phyloP scores from a whole-genome alignment of 129 eudicot species.

The Flaveria robusta region DNA sequence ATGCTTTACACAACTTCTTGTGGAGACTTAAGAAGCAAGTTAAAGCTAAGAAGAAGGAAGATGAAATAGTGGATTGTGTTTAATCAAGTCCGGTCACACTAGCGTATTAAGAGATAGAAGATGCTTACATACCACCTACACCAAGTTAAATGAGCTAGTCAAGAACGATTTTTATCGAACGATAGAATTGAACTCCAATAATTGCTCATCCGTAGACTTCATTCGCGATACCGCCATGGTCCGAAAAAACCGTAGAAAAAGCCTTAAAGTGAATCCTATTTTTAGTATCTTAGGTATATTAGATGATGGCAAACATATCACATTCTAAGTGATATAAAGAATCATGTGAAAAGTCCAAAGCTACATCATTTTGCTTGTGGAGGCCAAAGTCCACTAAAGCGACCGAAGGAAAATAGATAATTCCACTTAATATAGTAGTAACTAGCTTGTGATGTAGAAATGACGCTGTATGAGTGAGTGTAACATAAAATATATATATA shows the following conservation, averaged over 20 bases:
- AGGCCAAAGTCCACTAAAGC: background rate
- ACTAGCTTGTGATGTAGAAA: background rate
- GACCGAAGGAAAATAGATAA: background rate
- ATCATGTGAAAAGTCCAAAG: constrained; percentile 7
- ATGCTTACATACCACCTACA: background rate
- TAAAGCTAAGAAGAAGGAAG: background rate
- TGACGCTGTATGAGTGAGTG: background rate
- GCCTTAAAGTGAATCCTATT: background rate
- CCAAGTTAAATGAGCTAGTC: too few relatives aligned
- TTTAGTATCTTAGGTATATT: background rate
- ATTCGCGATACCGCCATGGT: background rate
- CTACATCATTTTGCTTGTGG: background rate
- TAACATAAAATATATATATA: too few relatives aligned
- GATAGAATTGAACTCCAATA: background rate
- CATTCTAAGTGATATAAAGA: background rate
- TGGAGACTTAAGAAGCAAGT: background rate
- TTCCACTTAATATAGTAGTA: background rate
- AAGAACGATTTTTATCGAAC: too few relatives aligned
- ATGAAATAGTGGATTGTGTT: background rate
- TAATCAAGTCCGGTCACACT: background rate
- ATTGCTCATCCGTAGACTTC: background rate
- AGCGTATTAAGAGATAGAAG: background rate
- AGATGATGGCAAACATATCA: constrained; percentile 17
- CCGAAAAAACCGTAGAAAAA: background rate
- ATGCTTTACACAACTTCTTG: background rate